Evolutionary conservation across 108 stramenopile genomes (phyloP).

Genomic region (Ochromonas danica): DNA sequence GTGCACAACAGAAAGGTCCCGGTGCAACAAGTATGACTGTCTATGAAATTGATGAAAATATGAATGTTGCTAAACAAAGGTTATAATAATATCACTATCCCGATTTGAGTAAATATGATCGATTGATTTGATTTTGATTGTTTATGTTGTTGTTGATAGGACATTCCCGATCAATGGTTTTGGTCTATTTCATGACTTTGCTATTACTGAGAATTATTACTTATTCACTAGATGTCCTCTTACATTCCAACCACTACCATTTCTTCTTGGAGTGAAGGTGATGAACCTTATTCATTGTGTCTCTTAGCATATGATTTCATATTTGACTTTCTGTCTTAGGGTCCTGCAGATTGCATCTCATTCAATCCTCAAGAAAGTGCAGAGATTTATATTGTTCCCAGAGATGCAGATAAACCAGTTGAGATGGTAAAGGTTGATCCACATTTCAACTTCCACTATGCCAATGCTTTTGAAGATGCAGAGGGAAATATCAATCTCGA

Average conservation of each 20-base stretch:
- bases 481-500: slow-evolving; percentile 33
- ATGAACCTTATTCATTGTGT: neutral
- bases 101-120: neutral
- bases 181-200: slow-evolving; percentile 54
- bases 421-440: neutral
- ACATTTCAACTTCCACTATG: slow-evolving; percentile 44
- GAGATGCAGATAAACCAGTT: neutral
- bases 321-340: neutral
- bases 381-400: neutral
- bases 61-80: neutral
- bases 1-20: neutral
- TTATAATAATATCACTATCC: neutral
- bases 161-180: neutral
- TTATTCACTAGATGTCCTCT: slow-evolving; percentile 48
- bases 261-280: slow-evolving; percentile 50
- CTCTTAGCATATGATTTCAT: neutral
- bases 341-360: neutral
- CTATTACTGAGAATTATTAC: slow-evolving; percentile 50
- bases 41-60: neutral
- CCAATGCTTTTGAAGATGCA: slow-evolving; percentile 47
- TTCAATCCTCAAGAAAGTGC: neutral
- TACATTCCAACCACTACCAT: slow-evolving; percentile 47
- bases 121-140: too few relatives aligned
- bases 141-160: neutral
- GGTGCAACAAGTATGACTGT: neutral